Conservation (phyloP, 495 filamentous ascomycete genomes). For the Trichoderma asperelloides region DNA sequence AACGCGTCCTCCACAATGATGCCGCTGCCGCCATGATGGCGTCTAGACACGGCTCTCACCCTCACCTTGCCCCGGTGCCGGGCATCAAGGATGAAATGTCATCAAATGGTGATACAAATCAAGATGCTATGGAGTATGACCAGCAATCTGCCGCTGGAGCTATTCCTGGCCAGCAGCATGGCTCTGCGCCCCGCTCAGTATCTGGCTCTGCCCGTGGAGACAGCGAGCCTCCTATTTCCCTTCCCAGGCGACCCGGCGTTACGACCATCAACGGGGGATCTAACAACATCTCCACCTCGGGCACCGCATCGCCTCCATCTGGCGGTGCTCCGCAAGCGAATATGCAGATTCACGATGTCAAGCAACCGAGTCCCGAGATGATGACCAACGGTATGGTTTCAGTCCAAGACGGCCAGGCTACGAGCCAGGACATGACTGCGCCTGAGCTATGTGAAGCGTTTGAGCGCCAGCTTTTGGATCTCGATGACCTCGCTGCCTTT, state of each 20-base stretch:
- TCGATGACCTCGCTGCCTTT: conserved; percentile 43
- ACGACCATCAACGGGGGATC: conserved; percentile 44
- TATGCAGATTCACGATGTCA: conserved; percentile 14
- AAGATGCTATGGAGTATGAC: conserved; percentile 39
- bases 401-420: conserved; percentile 18
- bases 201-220: conserved; percentile 19
- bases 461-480: conserved; percentile 40
- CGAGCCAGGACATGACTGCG: conserved; percentile 36
- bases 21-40: conserved; percentile 16
- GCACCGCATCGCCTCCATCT: neutral
- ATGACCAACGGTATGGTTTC: conserved; percentile 15
- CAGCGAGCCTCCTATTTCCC: conserved; percentile 32
- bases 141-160: conserved; percentile 21
- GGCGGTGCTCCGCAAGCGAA: conserved; percentile 4
- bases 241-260: conserved; percentile 34
- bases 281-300: conserved; percentile 31
- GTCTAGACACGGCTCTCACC: conserved; percentile 14
- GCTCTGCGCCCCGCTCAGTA: conserved; percentile 15
- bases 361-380: conserved; percentile 32
- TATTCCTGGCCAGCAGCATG: conserved; percentile 13
- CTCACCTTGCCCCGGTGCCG: conserved; percentile 16
- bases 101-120: conserved; percentile 34
- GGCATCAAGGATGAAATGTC: conserved; percentile 37
- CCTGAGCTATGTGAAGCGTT: conserved; percentile 39
- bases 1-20: conserved; percentile 33